Percentiles rank a stretch among this genome's conserved stretches.
Conservation (phyloP, 2,329 filamentous ascomycete genomes). For the Cadophora gregata region DNA sequence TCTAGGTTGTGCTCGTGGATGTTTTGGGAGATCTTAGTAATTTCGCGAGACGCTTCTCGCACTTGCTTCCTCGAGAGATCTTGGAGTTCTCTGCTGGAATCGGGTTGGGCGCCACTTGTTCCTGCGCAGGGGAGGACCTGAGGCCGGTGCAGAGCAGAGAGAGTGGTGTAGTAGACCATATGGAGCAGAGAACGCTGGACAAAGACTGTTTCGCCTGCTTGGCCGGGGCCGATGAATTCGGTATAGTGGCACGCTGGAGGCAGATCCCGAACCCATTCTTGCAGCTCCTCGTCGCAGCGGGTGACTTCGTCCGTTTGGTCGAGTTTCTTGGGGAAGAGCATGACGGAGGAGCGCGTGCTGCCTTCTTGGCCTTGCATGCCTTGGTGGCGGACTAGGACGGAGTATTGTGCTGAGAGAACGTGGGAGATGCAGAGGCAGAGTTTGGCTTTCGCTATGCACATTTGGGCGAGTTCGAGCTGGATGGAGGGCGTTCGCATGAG, state of each 20-base stretch:
- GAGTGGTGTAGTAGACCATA: slow-evolving; percentile 91
- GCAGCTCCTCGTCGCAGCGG: slow-evolving; percentile 78
- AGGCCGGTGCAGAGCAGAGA: slow-evolving; percentile 88
- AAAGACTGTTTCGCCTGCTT: slow-evolving; percentile 61
- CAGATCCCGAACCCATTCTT: slow-evolving; percentile 76
- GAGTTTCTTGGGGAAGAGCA: slow-evolving; percentile 88
- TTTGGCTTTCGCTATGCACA: slow-evolving; percentile 93
- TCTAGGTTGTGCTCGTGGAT: slow-evolving; percentile 77
- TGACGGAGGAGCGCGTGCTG: slow-evolving; percentile 75
- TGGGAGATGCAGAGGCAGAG: slow-evolving; percentile 88
- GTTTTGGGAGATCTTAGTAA: slow-evolving; percentile 82
- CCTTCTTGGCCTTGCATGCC: slow-evolving; percentile 77
- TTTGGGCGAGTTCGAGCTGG: slow-evolving; percentile 79
- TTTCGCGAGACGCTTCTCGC: slow-evolving; percentile 81
- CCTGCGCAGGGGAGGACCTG: slow-evolving; percentile 76
- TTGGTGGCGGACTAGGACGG: slow-evolving; percentile 84
- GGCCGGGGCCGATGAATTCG: slow-evolving; percentile 59
- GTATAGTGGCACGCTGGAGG: slow-evolving; percentile 75
- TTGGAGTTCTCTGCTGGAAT: slow-evolving; percentile 71
- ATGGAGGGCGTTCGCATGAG: slow-evolving; percentile 72
- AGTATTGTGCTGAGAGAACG: slow-evolving; percentile 90
- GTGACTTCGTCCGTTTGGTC: slow-evolving; percentile 81
- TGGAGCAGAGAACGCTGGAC: slow-evolving; percentile 86
- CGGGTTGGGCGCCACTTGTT: slow-evolving; percentile 57
- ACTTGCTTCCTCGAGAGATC: slow-evolving; percentile 85